phyloP scores from a whole-genome alignment of 2,329 filamentous ascomycete species.

The Alternaria tenuissima region DNA sequence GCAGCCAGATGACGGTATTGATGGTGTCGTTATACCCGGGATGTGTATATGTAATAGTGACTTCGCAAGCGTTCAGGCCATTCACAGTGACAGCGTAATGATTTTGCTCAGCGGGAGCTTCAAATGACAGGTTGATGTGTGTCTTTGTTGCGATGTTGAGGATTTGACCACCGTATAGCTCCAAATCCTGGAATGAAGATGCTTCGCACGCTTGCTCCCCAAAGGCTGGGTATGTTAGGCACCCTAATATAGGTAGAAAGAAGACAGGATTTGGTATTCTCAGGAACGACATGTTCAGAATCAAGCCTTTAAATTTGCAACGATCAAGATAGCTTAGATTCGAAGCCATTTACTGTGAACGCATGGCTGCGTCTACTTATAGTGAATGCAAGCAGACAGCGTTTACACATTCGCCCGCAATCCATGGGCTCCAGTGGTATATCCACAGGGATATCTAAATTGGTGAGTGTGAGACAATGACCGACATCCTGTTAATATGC shows the following conservation, averaged over 20 bases:
- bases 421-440: not conserved
- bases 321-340: not conserved
- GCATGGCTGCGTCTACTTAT: not conserved
- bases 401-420: not conserved
- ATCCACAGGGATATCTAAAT: not conserved
- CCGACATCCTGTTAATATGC: not conserved
- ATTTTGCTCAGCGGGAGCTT: slow-evolving; percentile 13
- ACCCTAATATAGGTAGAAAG: not conserved
- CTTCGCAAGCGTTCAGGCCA: slow-evolving; percentile 42
- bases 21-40: slow-evolving; percentile 28
- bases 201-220: slow-evolving; percentile 1
- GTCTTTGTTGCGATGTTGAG: slow-evolving; percentile 9
- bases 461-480: not conserved
- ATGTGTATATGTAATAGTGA: slow-evolving; percentile 46
- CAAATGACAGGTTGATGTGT: slow-evolving; percentile 10
- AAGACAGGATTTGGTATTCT: not conserved
- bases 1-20: slow-evolving; percentile 30
- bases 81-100: slow-evolving; percentile 17
- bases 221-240: not conserved
- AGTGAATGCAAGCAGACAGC: not conserved
- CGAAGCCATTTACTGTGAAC: not conserved
- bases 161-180: slow-evolving; percentile 5
- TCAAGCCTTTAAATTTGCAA: not conserved
- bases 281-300: not conserved
- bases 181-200: slow-evolving; percentile 9